phyloP scores from a whole-genome alignment of 2,329 filamentous ascomycete species.

The Niveomyces coronatus region DNA sequence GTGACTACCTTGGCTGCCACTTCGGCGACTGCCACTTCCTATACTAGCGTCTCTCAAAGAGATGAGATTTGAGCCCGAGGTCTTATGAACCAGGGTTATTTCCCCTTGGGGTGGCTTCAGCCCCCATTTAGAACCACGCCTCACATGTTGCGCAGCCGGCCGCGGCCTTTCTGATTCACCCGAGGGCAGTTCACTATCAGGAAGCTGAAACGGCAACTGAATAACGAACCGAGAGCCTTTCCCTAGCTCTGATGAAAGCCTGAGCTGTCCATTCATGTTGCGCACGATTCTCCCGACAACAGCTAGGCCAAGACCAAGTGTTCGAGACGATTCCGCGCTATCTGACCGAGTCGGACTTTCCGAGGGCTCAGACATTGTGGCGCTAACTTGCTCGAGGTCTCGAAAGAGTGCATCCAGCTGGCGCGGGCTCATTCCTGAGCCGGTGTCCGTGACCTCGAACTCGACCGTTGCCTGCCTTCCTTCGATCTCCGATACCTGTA shows the following conservation, averaged over 20 bases:
- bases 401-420: constrained; percentile 47
- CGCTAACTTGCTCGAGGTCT: constrained; percentile 48
- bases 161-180: neutral
- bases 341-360: constrained; percentile 13
- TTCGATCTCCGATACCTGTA: constrained; percentile 47
- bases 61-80: constrained; percentile 15
- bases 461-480: constrained; percentile 56
- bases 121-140: constrained; percentile 14
- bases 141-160: constrained; percentile 1
- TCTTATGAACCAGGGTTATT: constrained; percentile 49
- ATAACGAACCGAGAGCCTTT: constrained; percentile 77
- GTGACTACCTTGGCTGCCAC: constrained; percentile 30
- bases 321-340: constrained; percentile 27
- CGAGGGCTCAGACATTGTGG: constrained; percentile 23
- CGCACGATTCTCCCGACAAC: constrained; percentile 75
- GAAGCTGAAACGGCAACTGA: constrained; percentile 63
- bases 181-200: constrained; percentile 22
- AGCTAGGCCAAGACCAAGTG: constrained; percentile 73
- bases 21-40: constrained; percentile 18
- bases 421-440: constrained; percentile 57
- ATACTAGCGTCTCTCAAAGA: constrained; percentile 5
- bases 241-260: constrained; percentile 72
- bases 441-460: constrained; percentile 66
- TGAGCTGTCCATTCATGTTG: constrained; percentile 85
- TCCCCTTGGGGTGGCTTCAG: constrained; percentile 33